These are phyloP conservation scores for Phialemonium atrogriseum DNA, from an alignment of 2,329 filamentous ascomycete genomes.

Conservation along the genomic window DNA sequence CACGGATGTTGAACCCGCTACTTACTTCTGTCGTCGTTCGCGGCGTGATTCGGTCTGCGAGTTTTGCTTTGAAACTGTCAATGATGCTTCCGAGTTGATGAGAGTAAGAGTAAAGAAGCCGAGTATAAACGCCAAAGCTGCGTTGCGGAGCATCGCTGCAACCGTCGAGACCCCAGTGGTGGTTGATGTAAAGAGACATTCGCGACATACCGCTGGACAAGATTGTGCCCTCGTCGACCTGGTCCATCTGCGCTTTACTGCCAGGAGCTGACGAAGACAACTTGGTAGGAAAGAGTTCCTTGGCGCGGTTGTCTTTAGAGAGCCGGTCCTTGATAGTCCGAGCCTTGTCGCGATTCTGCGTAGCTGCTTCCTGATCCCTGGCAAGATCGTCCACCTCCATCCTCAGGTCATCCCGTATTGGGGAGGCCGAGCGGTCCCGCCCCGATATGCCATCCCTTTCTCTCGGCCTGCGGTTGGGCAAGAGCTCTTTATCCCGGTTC, in stretches of 20 bases:
- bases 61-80: conserved; percentile 16
- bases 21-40: conserved; percentile 15
- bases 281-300: conserved; percentile 51
- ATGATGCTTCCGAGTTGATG: conserved; percentile 5
- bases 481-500: conserved; percentile 55
- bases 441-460: conserved; percentile 19
- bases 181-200: conserved; percentile 10
- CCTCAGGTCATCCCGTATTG: conserved; percentile 30
- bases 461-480: conserved; percentile 32
- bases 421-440: conserved; percentile 45
- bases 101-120: conserved; percentile 1
- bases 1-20: conserved; percentile 50
- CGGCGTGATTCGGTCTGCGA: conserved; percentile 26
- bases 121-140: neutral
- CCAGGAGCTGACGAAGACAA: conserved; percentile 12
- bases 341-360: conserved; percentile 34
- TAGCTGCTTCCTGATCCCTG: conserved; percentile 18
- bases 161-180: conserved; percentile 11
- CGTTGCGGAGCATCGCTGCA: neutral
- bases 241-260: conserved; percentile 25
- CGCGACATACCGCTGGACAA: conserved; percentile 25
- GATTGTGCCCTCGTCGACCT: conserved; percentile 18
- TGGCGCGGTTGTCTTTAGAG: conserved; percentile 30
- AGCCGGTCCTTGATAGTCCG: conserved; percentile 35
- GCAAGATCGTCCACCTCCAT: conserved; percentile 19